Conservation (phyloP, 345 rosid species). For the Hibiscus mutabilis region DNA sequence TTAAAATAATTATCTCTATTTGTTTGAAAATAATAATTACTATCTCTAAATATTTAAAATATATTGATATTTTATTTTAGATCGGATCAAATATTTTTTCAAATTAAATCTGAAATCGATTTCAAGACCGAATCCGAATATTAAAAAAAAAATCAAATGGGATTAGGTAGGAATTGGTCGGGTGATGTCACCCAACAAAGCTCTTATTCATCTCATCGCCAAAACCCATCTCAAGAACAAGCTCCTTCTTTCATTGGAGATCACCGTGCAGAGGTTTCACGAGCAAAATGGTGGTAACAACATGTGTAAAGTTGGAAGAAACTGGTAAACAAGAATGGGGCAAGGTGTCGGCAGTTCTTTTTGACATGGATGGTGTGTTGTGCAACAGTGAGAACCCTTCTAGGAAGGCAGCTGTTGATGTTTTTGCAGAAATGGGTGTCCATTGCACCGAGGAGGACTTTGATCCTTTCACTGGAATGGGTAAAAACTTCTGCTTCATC, state of each 20-base stretch:
- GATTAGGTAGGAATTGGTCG: too few relatives aligned
- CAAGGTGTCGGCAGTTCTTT: constrained; percentile 80
- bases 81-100: too few relatives aligned
- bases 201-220: constrained; percentile 21
- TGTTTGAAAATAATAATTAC: too few relatives aligned
- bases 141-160: too few relatives aligned
- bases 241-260: constrained; percentile 18
- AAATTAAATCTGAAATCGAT: too few relatives aligned
- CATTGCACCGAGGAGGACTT: constrained; percentile 75
- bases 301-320: constrained; percentile 40
- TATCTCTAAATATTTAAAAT: too few relatives aligned
- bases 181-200: constrained; percentile 18
- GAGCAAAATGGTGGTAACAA: constrained; percentile 29
- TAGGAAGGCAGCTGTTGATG: constrained; percentile 83
- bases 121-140: too few relatives aligned
- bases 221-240: constrained; percentile 25
- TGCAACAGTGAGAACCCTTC: constrained; percentile 84
- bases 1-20: too few relatives aligned
- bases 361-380: constrained; percentile 93
- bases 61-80: too few relatives aligned
- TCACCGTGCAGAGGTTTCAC: constrained; percentile 8
- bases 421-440: constrained; percentile 85
- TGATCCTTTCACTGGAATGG: constrained; percentile 86
- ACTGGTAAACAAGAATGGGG: constrained; percentile 43
- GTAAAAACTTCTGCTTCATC: constrained; percentile 19